Evolutionary conservation across 768 basidiomycete genomes (phyloP), one percentile per base, ranked within the genome.

Genomic region (Lactarius quietus): DNA sequence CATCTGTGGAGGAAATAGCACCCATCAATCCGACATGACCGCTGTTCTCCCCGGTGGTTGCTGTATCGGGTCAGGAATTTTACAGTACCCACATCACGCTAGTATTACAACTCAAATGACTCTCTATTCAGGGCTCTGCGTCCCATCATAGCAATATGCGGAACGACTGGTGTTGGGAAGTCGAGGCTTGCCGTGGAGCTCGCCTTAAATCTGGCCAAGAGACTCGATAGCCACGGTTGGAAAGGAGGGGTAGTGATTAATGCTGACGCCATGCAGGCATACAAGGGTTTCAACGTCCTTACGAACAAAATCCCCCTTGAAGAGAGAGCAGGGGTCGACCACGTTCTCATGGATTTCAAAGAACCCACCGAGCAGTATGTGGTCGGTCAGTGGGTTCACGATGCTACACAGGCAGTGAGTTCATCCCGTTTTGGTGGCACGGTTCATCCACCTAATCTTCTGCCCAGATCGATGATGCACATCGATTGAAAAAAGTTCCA

Each of bases 261-360:
- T 73, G 93, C 95, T 12, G 97, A 99, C 76, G 86, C 96, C 15
- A 98, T 99, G 96, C 97, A 99, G 75, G 88, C 94, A 15, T 98
- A 98, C 75, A 80, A 81, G 20, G 96, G 96, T 0, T 83, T 98
- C 75, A 90, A 97, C 75, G 79, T 95, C 58, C 88, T 98, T 71
- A 98, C 96, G 31, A 98, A 98, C 77, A 98, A 99, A 78, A 83
- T 95, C 18, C 84, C 95, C 1, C 71, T 79, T 15, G 77, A 81
- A 33, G 95, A 99, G 76, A 86, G 81, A 73, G 80, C 83, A 56
- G 94, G 92, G 5, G 80, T 99, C 23, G 87, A 89, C 26, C 97
- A 99, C 78, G 86, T 90, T 63, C 79, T 98, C 28, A 91, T 99
- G 87, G 89, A 84, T 59, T 88, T 95, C 73, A 93, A 93, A 69